Evolutionary conservation across 805 yeast genomes (phyloP), one percentile per base, ranked within the genome.

Genomic region (Barnettozyma salicaria): DNA sequence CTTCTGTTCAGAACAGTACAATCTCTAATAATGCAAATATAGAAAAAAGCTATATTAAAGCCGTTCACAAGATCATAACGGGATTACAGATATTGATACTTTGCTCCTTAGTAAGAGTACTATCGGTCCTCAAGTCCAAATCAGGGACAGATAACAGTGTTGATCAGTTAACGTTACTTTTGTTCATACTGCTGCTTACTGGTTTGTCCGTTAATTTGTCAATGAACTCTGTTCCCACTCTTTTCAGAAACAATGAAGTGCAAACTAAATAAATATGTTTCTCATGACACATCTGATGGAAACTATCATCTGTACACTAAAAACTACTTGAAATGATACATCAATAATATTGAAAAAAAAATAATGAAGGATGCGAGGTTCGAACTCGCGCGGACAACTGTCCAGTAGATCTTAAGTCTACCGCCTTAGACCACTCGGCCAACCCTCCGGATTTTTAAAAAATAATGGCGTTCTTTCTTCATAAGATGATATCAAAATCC

Each of bases 371-470:
- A 41, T 41, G 44, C 42, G 44, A 36, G 44, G 44, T 41, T 41
- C 44, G 44, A 41, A 41, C 44, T 36, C 44, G 39, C 44, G 44
- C 44, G 42, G 42, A 37, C 41, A 37, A 40, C 14, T 36, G 41
- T 37, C 42, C 42, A 41, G 41, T 34, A 41, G 44, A 41, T 41
- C 44, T 41, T 41, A 41, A 41, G 44, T 41, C 44, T 41, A 34
- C 44, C 44, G 44, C 44, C 44, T 41, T 41, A 37, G 44, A 41
- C 44, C 44, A 41, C 44, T 41, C 44, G 44, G 44, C 44, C 44
- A 36, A 36, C 39, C 39, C 39, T 36, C 39, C 39, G 16, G n/a
- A 14, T 25, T 18, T 21, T 12, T 17, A 23, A 4, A 23, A 5
- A 12, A 11, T 8, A 21, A 30, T 6, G 27, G 13, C 27, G 27